A percentile compares a stretch with the other conserved stretches of the same genome.
Conservation (phyloP, 192 early-diverging fungal species). For the Podila verticillata region DNA sequence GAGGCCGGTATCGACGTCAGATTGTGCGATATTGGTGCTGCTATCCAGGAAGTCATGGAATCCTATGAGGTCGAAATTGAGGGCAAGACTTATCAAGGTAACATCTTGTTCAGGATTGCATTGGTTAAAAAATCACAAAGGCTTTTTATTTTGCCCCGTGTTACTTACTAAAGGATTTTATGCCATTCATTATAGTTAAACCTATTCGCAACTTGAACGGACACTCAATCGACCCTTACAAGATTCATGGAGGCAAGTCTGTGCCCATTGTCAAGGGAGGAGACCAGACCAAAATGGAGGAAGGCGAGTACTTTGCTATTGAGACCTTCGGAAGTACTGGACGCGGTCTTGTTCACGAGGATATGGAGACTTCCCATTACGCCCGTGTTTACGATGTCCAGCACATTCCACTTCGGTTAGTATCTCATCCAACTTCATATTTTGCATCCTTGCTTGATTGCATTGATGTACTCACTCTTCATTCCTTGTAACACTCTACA, state of each 20-base stretch:
- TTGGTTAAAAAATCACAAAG: background rate
- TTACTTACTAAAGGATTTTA: background rate
- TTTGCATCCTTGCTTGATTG: background rate
- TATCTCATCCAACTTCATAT: slow-evolving; percentile 6
- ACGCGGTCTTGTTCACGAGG: slow-evolving; percentile 87
- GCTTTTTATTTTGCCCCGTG: background rate
- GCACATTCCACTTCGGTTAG: slow-evolving; percentile 72
- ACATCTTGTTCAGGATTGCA: background rate
- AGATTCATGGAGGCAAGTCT: slow-evolving; percentile 94
- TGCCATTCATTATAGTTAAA: slow-evolving; percentile 65
- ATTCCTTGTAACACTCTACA: background rate
- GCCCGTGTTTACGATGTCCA: slow-evolving; percentile 67
- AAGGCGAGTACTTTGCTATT: slow-evolving; percentile 94
- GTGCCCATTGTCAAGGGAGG: slow-evolving; percentile 93
- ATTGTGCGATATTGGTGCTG: slow-evolving; percentile 93
- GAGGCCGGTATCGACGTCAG: slow-evolving; percentile 98
- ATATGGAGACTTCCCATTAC: slow-evolving; percentile 94
- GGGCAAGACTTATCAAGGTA: slow-evolving; percentile 89
- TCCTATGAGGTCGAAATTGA: slow-evolving; percentile 96
- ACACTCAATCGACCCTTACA: slow-evolving; percentile 92
- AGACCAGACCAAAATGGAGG: slow-evolving; percentile 96
- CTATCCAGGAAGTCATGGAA: slow-evolving; percentile 98
- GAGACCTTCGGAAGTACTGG: slow-evolving; percentile 99
- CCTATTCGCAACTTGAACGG: slow-evolving; percentile 97
- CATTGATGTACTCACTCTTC: background rate